Conservation (phyloP, 192 early-diverging fungal genomes). For the Backusella morwellensis region DNA sequence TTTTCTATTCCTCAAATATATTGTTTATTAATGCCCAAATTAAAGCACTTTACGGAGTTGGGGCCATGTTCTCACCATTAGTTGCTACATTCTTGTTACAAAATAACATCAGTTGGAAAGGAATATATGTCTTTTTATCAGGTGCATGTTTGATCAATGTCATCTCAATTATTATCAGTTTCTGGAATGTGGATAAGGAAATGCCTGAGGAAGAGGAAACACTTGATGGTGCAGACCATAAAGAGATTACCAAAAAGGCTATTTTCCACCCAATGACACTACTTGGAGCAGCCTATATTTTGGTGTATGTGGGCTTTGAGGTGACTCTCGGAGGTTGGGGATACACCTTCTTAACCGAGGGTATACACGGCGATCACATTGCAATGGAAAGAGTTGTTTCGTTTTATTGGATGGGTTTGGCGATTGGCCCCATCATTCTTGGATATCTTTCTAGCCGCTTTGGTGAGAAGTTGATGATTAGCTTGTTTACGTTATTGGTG, state of each 20-base stretch:
- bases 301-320: conserved; percentile 39
- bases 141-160: conserved; percentile 14
- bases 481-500: conserved; percentile 4
- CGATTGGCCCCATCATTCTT: conserved; percentile 28
- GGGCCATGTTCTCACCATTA: conserved; percentile 31
- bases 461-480: conserved; percentile 35
- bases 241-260: conserved; percentile 1
- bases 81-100: conserved; percentile 23
- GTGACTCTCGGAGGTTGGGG: conserved; percentile 39
- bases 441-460: conserved; percentile 28
- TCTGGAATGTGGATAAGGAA: conserved; percentile 5
- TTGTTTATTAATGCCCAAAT: neutral
- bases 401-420: conserved; percentile 33
- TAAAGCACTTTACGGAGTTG: conserved; percentile 32
- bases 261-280: conserved; percentile 23
- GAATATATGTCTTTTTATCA: conserved; percentile 28
- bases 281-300: conserved; percentile 26
- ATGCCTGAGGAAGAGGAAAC: conserved; percentile 7
- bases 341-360: conserved; percentile 30
- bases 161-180: conserved; percentile 20
- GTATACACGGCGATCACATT: conserved; percentile 18
- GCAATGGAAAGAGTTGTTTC: conserved; percentile 29
- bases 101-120: conserved; percentile 22
- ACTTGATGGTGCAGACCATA: neutral
- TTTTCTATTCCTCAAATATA: neutral